phyloP scores from a whole-genome alignment of 208 protist species.

The Herpetomonas samuelpessoai region DNA sequence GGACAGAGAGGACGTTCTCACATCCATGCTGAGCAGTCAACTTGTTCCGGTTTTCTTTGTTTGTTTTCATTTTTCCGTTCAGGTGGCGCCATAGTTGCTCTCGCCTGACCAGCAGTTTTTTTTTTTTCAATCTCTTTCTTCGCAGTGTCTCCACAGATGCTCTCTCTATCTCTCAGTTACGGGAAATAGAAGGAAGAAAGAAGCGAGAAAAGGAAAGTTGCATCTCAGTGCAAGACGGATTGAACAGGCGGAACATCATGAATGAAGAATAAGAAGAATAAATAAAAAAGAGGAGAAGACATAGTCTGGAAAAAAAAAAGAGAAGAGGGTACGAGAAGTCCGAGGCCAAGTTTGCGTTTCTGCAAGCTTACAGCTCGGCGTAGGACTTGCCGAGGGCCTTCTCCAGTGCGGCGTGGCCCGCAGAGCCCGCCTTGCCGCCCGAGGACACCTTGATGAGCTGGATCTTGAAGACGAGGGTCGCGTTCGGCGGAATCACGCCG shows the following conservation, averaged over 20 bases:
- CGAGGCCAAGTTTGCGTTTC: neutral
- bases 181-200: no score
- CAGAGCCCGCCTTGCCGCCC: slow-evolving; percentile 48
- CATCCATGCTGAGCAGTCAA: no score
- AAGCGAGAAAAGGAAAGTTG: no score
- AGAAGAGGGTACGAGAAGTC: neutral
- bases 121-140: no score
- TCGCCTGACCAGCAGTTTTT: no score
- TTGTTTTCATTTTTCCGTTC: no score
- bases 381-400: slow-evolving; percentile 44
- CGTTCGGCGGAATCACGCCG: slow-evolving; percentile 57
- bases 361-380: slow-evolving; percentile 35
- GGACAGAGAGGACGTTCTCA: no score
- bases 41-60: no score
- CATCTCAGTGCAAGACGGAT: no score
- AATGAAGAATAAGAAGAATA: slow-evolving; percentile 4
- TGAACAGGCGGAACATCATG: slow-evolving; percentile 3
- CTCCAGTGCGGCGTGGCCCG: slow-evolving; percentile 48
- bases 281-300: slow-evolving; percentile 11
- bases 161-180: no score
- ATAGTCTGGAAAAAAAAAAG: slow-evolving; percentile 4
- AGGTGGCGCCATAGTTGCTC: no score
- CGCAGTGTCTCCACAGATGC: no score
- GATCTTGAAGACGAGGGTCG: slow-evolving; percentile 79
- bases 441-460: slow-evolving; percentile 62